These are phyloP conservation scores for Quercus agrifolia DNA, from an alignment of 306 rosid genomes.

Conservation along the genomic window DNA sequence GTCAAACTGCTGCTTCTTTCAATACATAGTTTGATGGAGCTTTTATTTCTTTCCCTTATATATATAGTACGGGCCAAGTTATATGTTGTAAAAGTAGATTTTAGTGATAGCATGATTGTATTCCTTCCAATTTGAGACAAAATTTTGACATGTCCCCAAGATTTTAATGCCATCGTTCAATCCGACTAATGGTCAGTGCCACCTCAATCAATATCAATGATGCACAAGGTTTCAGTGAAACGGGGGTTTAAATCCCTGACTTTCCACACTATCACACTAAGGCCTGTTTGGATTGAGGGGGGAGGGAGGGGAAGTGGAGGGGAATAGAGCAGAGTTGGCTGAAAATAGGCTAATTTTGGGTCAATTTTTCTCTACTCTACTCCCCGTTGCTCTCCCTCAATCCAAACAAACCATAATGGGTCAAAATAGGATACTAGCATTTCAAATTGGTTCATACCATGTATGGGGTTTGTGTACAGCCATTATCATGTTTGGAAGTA, in stretches of 20 bases:
- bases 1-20: conserved; percentile 32
- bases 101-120: neutral
- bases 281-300: no score
- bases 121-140: neutral
- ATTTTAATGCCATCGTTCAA: neutral
- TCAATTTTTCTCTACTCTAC: no score
- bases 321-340: no score
- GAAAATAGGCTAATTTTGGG: no score
- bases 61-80: neutral
- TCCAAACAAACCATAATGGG: no score
- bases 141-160: neutral
- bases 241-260: neutral
- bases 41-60: conserved; percentile 7
- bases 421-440: neutral
- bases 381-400: no score
- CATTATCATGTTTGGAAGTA: neutral
- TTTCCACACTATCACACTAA: neutral
- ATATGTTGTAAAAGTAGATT: neutral
- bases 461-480: neutral
- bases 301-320: no score
- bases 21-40: neutral
- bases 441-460: neutral
- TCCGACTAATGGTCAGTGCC: neutral
- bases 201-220: neutral
- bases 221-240: neutral